Evolutionary conservation across 495 filamentous ascomycete genomes (phyloP), one percentile per base, ranked within the genome.

Genomic region (Aspergillus asperescens): DNA sequence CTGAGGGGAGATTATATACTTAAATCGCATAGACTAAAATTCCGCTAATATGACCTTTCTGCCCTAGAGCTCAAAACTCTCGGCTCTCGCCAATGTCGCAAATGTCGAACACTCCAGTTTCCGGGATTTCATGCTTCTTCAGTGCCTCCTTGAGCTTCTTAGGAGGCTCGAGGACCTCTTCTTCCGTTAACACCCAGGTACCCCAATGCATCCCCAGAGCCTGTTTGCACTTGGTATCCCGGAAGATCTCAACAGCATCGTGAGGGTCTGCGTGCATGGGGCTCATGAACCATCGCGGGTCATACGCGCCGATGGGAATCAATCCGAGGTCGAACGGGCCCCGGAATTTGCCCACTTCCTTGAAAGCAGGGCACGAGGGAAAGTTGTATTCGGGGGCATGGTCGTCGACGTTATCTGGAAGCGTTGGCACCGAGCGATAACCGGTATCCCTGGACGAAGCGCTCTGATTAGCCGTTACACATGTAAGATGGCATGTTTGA

Each of bases 171-270:
- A 91, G 69, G 10, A 93, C 83, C 58, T 89, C 86, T 67, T 97
- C 92, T 52, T 81, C 79, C 0, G 92, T 96, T 55, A 97, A 65
- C 7, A 89, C 85, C 90, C 91, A 96, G 0, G 90, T 90, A 20
- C 82, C 91, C 92, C 92, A 97, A 62, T 97, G 92, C 54, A 97
- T 95, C 12, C 79, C 92, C 73, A 97, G 79, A 15, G 91, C 92
- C 39, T 72, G 76, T 63, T 83, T 78, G 71, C 93, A 98, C 55
- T 81, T 80, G 15, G 89, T 95, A 56, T 96, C 93, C 28, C 73
- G 67, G 72, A 96, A 96, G 54, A 98, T 98, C 54, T 90, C 85
- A 42, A 95, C 92, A 0, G 83, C 77, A 64, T 98, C 93, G 51
- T 80, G 86, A 1, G 93, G 93, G 68, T 95, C 87, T 7, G 87